Evolutionary conservation across 352 stramenopile genomes (phyloP), one percentile per base, ranked within the genome.

Genomic region (Blastocystis sp.): DNA sequence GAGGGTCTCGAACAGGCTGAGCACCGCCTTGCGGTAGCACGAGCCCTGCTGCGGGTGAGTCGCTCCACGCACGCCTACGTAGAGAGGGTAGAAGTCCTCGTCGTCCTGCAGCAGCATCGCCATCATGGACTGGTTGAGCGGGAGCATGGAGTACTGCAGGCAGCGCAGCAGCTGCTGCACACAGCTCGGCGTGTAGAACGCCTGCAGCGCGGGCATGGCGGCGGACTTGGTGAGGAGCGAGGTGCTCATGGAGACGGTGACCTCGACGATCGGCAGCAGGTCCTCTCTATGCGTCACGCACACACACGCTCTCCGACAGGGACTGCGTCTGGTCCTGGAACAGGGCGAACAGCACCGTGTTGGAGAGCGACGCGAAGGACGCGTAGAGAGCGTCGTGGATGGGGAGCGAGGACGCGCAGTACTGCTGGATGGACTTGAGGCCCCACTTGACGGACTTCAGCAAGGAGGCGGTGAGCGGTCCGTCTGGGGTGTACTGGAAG

Each of bases 391-490:
- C 10, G 33, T 24, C n/a, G n/a, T 62, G 37, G n/a, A 67, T 0
- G 51, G 41, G 45, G 24, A 61, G 0, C 31, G 26, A 59, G 10
- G 50, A 13, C 41, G 45, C 31, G n/a, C n/a, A 85, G n/a, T 21
- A 59, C 74, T 41, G 33, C 35, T 29, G 37, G 13, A 59, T 26
- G 9, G 61, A 70, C 55, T 69, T 67, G 33, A 85, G 51, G 60
- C 74, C 65, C 74, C 74, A 67, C 37, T 85, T 85, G 37, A 85
- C 55, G 21, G 41, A 67, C 9, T 45, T 33, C 24, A 67, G 50
- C 6, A 85, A 39, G 4, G 12, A 2, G 13, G 24, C 26, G 3
- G 21, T 3, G 29, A 55, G 29, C 10, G 26, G 19, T 10, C 51
- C 37, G 21, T 67, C 50, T n/a, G n/a, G n/a, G n/a, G 2, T 10